A percentile compares a stretch with the other conserved stretches of the same genome.
phyloP scores from a whole-genome alignment of 345 rosid species.

The Euphorbia tirucalli region DNA sequence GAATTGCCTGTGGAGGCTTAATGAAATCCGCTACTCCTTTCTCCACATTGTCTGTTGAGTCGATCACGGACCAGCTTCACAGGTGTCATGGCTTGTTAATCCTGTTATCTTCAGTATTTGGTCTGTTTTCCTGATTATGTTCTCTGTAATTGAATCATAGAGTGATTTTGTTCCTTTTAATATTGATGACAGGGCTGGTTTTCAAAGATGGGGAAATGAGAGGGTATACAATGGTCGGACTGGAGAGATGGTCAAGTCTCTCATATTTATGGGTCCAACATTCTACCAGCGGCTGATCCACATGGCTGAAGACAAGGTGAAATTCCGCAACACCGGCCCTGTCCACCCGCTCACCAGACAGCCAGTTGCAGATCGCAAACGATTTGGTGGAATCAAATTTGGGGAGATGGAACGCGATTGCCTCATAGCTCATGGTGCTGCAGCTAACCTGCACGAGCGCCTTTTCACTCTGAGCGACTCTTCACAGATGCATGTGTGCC shows the following conservation, averaged over 20 bases:
- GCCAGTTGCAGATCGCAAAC: constrained; percentile 83
- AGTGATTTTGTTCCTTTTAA: constrained; percentile 5
- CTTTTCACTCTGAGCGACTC: constrained; percentile 76
- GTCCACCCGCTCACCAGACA: constrained; percentile 91
- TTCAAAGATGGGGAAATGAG: constrained; percentile 84
- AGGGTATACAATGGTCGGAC: constrained; percentile 77
- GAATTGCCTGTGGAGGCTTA: constrained; percentile 69
- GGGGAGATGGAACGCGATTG: constrained; percentile 96
- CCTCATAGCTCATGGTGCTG: constrained; percentile 81
- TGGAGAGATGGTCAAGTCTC: constrained; percentile 65
- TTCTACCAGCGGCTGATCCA: constrained; percentile 86
- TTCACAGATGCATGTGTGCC: constrained; percentile 73
- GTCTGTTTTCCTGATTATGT: background rate
- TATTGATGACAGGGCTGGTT: constrained; percentile 61
- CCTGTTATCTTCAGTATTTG: background rate
- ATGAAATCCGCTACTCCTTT: constrained; percentile 80
- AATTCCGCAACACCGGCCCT: constrained; percentile 89
- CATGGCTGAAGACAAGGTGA: constrained; percentile 91
- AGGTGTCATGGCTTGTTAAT: constrained; percentile 38
- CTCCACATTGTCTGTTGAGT: constrained; percentile 65
- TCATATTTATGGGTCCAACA: constrained; percentile 83
- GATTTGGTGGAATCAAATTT: constrained; percentile 82
- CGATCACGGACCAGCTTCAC: constrained; percentile 82
- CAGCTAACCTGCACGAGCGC: constrained; percentile 79
- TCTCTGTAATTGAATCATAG: background rate